phyloP scores from a whole-genome alignment of 2,329 filamentous ascomycete genomes.

The Boeremia exigua region DNA sequence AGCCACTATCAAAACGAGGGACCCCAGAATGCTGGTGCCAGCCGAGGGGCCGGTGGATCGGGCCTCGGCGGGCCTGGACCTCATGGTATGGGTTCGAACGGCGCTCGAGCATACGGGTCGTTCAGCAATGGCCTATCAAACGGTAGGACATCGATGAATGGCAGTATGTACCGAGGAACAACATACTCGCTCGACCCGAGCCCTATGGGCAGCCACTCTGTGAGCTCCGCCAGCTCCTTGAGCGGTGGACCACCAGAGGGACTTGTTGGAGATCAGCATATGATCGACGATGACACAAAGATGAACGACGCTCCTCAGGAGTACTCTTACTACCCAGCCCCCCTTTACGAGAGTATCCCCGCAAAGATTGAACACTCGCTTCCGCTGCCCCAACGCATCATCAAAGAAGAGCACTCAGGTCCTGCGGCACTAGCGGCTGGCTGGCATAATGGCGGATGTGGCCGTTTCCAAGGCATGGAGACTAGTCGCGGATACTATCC shows the following conservation, averaged over 20 bases:
- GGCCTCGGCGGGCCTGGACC: conserved; percentile 40
- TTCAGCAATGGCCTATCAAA: conserved; percentile 45
- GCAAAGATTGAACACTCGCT: conserved; percentile 40
- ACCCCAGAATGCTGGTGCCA: conserved; percentile 46
- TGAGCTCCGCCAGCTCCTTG: conserved; percentile 53
- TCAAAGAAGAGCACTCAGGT: conserved; percentile 53
- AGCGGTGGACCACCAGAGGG: conserved; percentile 51
- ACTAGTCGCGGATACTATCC: conserved; percentile 56
- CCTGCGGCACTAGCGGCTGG: conserved; percentile 32
- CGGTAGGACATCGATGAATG: conserved; percentile 38
- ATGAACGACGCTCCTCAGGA: conserved; percentile 51
- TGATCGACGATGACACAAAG: conserved; percentile 47
- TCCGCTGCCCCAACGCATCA: conserved; percentile 45
- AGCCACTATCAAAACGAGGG: conserved; percentile 56
- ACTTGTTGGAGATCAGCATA: conserved; percentile 51
- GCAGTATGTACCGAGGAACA: conserved; percentile 42
- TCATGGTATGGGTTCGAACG: conserved; percentile 71
- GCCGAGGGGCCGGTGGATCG: conserved; percentile 42
- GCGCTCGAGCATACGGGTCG: conserved; percentile 54
- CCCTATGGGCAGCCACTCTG: conserved; percentile 50
- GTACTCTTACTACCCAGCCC: conserved; percentile 56
- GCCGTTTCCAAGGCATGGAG: conserved; percentile 55
- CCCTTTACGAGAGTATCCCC: conserved; percentile 52
- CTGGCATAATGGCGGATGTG: conserved; percentile 50
- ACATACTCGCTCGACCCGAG: conserved; percentile 50